phyloP scores from a whole-genome alignment of 2,329 filamentous ascomycete species.

The Fusarium fujikuroi region DNA sequence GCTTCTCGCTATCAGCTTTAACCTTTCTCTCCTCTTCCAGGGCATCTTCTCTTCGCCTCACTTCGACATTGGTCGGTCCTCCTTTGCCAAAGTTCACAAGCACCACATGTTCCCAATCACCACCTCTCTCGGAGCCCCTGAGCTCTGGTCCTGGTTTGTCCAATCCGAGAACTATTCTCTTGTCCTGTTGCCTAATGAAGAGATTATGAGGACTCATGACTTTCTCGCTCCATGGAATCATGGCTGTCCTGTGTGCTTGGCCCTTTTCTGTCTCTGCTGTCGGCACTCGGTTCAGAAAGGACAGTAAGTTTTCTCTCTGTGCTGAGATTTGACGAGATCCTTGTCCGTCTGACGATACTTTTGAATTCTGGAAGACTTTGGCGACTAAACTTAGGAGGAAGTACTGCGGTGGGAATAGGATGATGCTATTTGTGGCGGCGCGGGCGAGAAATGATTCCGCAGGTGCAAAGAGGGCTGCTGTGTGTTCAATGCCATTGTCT shows the following conservation, averaged over 20 bases:
- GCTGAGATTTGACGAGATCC: slow-evolving; percentile 52
- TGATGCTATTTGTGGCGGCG: slow-evolving; percentile 73
- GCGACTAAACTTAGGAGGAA: slow-evolving; percentile 73
- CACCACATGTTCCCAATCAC: slow-evolving; percentile 69
- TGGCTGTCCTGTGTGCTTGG: slow-evolving; percentile 53
- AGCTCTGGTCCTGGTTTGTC: slow-evolving; percentile 69
- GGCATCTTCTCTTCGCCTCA: slow-evolving; percentile 61
- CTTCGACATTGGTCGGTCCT: slow-evolving; percentile 64
- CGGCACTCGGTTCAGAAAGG: slow-evolving; percentile 61
- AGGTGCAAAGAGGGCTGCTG: slow-evolving; percentile 80
- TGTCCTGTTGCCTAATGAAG: slow-evolving; percentile 57
- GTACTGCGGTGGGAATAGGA: slow-evolving; percentile 91
- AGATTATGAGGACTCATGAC: slow-evolving; percentile 67
- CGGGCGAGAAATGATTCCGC: slow-evolving; percentile 75
- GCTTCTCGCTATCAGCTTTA: slow-evolving; percentile 41
- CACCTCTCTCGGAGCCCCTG: slow-evolving; percentile 57
- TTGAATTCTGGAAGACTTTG: slow-evolving; percentile 58
- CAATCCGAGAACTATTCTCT: slow-evolving; percentile 64
- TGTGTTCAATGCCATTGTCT: slow-evolving; percentile 74
- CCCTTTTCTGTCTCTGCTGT: slow-evolving; percentile 55
- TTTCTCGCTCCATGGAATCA: slow-evolving; percentile 68
- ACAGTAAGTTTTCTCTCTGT: slow-evolving; percentile 64
- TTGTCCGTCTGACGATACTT: slow-evolving; percentile 40
- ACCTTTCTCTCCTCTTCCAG: slow-evolving; percentile 56
- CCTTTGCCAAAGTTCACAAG: slow-evolving; percentile 64